A percentile compares a stretch with the other conserved stretches of the same genome.
phyloP scores from a whole-genome alignment of 768 basidiomycete species.

The Russula dissimulans region DNA sequence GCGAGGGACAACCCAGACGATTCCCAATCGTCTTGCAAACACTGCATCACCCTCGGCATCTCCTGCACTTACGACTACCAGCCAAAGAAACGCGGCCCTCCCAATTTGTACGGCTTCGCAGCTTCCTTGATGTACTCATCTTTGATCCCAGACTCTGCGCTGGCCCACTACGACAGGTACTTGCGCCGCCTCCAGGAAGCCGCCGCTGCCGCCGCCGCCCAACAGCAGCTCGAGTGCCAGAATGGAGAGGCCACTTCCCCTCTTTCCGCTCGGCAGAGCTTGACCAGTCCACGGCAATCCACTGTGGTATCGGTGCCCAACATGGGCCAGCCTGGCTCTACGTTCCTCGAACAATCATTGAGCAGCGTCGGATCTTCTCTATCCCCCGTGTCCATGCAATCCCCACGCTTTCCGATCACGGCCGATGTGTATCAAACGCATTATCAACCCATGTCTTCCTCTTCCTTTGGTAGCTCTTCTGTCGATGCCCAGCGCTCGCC shows the following conservation, averaged over 20 bases:
- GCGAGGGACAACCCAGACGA: slow-evolving; percentile 73
- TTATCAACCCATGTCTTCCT: slow-evolving; percentile 34
- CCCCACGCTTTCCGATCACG: slow-evolving; percentile 62
- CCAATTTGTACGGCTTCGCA: slow-evolving; percentile 62
- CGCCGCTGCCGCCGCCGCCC: slow-evolving; percentile 45
- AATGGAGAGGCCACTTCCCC: slow-evolving; percentile 22
- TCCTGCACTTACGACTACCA: slow-evolving; percentile 88
- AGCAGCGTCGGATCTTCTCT: slow-evolving; percentile 27
- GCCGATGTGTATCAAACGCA: slow-evolving; percentile 58
- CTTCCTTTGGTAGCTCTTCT: slow-evolving; percentile 34
- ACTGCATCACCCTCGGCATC: slow-evolving; percentile 73
- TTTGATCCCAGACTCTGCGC: not conserved
- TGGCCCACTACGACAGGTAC: slow-evolving; percentile 40
- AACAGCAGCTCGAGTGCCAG: slow-evolving; percentile 32
- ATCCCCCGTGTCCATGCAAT: slow-evolving; percentile 41
- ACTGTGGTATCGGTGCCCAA: slow-evolving; percentile 3
- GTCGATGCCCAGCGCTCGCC: slow-evolving; percentile 30
- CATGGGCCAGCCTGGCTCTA: slow-evolving; percentile 25
- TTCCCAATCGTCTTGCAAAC: slow-evolving; percentile 73
- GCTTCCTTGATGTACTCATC: not conserved
- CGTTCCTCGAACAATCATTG: slow-evolving; percentile 46
- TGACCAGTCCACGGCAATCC: slow-evolving; percentile 11
- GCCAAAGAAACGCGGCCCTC: slow-evolving; percentile 89
- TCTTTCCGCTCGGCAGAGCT: slow-evolving; percentile 8
- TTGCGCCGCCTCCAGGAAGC: slow-evolving; percentile 72